Evolutionary conservation across 306 rosid genomes (phyloP), one percentile per base, ranked within the genome.

Genomic region (Parietaria judaica): DNA sequence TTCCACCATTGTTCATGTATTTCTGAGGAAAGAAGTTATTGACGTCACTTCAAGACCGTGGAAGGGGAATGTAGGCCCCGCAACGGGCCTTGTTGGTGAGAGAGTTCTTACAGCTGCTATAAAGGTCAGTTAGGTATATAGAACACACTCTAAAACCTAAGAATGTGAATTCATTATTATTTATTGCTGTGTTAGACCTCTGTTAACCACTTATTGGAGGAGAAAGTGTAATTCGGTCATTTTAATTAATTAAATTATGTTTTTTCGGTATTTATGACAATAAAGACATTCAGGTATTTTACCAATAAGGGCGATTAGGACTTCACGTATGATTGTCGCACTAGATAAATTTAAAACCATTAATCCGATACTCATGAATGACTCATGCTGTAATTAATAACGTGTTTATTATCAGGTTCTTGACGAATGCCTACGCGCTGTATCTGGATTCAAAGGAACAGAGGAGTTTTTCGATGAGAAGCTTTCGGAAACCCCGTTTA

Each of bases 381-480:
- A n/a, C 53, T 49, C 38, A 52, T 16, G 8, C 45, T 69, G 34
- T 68, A 45, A 38, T 52, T 14, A 45, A n/a, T 72, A 52, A 11
- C 60, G 14, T 68, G 11, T 54, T 63, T 54, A 16, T 2, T 74
- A 60, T 70, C 85, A 92, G 98, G 90, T 88, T 79, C 68, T 92
- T 72, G 98, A 92, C 6, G 90, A 82, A 76, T 78, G 85, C 72
- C 94, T 92, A 57, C 95, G 96, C 41, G 98, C 94, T 63, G 72
- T 79, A 64, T 92, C 94, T 59, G 96, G 98, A 62, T 92, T 92
- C 77, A 94, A 88, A 76, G 98, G 96, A 72, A 85, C 95, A 1
- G 98, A 85, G 81, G 96, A 91, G 71, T 81, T 83, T 75, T 84
- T 78, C 5, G 96, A 92, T 60, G 95, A 92, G 70, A 86, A 79